Percentiles rank a stretch among this genome's conserved stretches.
Conservation (phyloP, 2,329 filamentous ascomycete species). For the Albophoma yamanashiensis region DNA sequence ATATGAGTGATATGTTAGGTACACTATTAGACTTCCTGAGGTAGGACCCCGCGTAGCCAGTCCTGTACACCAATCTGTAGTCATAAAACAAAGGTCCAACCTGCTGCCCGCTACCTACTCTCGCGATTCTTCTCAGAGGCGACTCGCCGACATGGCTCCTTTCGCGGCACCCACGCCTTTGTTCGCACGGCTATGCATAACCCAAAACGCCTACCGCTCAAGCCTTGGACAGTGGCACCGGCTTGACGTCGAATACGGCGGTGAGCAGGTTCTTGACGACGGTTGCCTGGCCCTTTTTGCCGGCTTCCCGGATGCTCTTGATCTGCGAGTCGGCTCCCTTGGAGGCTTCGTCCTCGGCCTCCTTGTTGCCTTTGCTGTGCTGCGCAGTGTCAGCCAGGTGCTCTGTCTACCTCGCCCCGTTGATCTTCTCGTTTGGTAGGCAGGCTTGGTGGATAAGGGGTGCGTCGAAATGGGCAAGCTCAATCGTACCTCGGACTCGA, state of each 20-base stretch:
- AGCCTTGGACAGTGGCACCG: conserved; percentile 37
- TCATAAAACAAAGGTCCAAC: background rate
- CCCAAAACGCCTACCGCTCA: conserved; percentile 6
- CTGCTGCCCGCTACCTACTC: background rate
- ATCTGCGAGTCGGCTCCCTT: conserved; percentile 68
- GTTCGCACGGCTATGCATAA: background rate
- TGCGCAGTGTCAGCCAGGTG: conserved; percentile 23
- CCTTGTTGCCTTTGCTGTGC: conserved; percentile 84
- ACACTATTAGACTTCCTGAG: conserved; percentile 40
- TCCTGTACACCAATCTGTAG: background rate
- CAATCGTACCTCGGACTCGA: conserved; percentile 57
- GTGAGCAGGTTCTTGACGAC: conserved; percentile 76
- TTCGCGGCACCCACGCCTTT: background rate
- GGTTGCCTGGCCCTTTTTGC: conserved; percentile 65
- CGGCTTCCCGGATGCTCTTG: conserved; percentile 69
- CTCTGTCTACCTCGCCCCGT: background rate
- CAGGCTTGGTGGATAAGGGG: background rate
- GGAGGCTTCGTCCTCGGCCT: conserved; percentile 72
- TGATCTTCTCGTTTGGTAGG: too few relatives aligned
- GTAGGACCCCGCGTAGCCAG: conserved; percentile 9
- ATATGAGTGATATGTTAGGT: conserved; percentile 42
- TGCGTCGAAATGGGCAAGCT: background rate
- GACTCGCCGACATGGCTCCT: background rate
- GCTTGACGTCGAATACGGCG: conserved; percentile 77
- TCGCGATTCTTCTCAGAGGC: background rate